phyloP scores from a whole-genome alignment of 176 grass and related monocot genomes.

The Ananas comosus region DNA sequence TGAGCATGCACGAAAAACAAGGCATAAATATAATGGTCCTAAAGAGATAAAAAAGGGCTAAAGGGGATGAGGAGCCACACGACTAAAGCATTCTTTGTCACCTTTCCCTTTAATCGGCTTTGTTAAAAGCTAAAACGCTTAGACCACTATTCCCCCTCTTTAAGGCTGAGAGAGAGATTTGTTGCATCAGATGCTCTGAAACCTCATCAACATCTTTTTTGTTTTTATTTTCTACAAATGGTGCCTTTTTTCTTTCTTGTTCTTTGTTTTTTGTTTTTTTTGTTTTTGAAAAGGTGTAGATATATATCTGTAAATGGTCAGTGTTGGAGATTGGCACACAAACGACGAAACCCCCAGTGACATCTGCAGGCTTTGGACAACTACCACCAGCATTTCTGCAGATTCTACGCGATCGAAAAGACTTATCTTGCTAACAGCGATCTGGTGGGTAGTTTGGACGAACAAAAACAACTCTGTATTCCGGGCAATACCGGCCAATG shows the following conservation, averaged over 20 bases:
- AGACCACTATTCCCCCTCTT: constrained; percentile 12
- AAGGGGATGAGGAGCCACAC: not conserved
- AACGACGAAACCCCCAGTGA: too few species aligned
- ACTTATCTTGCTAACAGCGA: too few species aligned
- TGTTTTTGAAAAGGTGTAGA: not conserved
- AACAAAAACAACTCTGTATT: too few species aligned
- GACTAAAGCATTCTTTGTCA: constrained; percentile 6
- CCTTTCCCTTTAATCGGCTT: constrained; percentile 31
- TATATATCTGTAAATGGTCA: not conserved
- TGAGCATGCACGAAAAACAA: constrained; percentile 13
- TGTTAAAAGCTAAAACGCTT: constrained; percentile 22
- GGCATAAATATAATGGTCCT: constrained; percentile 17
- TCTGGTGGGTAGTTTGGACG: too few species aligned
- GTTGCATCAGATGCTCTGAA: too few species aligned
- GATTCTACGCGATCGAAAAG: too few species aligned
- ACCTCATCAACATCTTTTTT: too few species aligned
- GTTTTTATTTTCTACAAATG: too few species aligned
- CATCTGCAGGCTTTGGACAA: too few species aligned
- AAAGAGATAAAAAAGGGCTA: constrained; percentile 14
- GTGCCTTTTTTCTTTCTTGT: not conserved
- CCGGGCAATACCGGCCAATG: too few species aligned
- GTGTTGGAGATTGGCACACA: too few species aligned
- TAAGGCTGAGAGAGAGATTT: not conserved
- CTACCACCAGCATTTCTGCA: too few species aligned
- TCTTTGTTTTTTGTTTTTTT: not conserved